Evolutionary conservation across 2,329 filamentous ascomycete genomes (phyloP).

Genomic region (Beauveria varroae): DNA sequence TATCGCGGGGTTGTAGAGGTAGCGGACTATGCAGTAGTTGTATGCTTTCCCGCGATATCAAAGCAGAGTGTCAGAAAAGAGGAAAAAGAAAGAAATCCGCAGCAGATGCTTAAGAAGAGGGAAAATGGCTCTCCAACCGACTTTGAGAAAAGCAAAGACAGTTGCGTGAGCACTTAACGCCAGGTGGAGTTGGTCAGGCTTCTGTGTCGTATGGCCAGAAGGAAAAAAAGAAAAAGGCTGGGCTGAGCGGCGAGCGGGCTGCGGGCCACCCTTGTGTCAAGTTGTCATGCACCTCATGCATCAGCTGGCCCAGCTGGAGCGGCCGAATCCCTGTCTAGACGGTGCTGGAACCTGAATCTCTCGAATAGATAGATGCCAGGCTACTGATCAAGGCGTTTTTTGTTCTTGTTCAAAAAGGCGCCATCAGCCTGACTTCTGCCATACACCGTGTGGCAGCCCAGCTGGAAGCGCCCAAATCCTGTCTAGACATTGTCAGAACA

Average conservation of each 20-base stretch:
- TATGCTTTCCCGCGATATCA: neutral
- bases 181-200: constrained; percentile 5
- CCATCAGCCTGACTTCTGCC: neutral
- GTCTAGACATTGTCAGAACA: no score
- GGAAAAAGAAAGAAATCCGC: neutral
- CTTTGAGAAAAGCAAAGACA: neutral
- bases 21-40: neutral
- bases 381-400: no score
- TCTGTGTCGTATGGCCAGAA: neutral
- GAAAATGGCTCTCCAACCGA: neutral
- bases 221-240: constrained; percentile 1
- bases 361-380: no score
- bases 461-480: no score
- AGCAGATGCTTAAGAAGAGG: neutral
- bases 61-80: neutral
- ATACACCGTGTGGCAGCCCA: neutral
- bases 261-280: neutral
- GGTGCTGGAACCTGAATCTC: neutral
- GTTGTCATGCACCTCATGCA: constrained; percentile 4
- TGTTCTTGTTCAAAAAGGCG: no score
- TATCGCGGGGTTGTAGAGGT: neutral
- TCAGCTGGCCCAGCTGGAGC: constrained; percentile 2
- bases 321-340: neutral
- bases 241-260: neutral
- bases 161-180: neutral